These are phyloP conservation scores for Durotheca rogersii DNA, from an alignment of 495 filamentous ascomycete genomes.

Conservation along the genomic window DNA sequence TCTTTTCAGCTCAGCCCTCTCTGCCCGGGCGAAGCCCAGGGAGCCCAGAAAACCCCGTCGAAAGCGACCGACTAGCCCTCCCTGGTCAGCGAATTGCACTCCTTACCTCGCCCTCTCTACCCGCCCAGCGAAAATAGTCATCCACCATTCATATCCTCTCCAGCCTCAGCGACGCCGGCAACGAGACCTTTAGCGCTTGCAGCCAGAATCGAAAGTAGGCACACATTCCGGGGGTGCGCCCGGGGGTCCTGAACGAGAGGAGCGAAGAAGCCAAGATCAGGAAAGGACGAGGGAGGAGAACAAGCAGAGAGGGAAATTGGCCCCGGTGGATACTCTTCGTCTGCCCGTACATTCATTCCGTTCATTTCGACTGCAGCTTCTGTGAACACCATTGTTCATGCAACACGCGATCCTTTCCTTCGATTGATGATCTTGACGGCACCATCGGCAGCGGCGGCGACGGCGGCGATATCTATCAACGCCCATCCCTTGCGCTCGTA, in stretches of 20 bases:
- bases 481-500: conserved; percentile 3
- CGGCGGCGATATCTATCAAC: conserved; percentile 15
- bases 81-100: conserved; percentile 34
- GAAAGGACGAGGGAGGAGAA: neutral
- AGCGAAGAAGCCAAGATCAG: no score
- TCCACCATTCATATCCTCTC: conserved; percentile 31
- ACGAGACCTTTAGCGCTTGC: conserved; percentile 22
- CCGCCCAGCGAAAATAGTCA: conserved; percentile 22
- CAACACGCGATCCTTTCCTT: conserved; percentile 9
- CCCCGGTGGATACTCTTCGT: conserved; percentile 11
- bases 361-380: conserved; percentile 18
- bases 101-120: conserved; percentile 26
- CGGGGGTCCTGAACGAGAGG: conserved; percentile 10
- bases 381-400: conserved; percentile 3
- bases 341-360: conserved; percentile 14
- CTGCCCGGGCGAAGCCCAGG: conserved; percentile 5
- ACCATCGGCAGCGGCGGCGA: conserved; percentile 17
- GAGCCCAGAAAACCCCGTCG: neutral
- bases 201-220: conserved; percentile 15
- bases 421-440: conserved; percentile 19
- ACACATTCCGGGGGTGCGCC: neutral
- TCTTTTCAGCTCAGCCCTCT: conserved; percentile 26
- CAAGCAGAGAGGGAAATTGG: neutral
- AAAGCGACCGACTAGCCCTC: conserved; percentile 19
- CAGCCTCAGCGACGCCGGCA: conserved; percentile 11